Conservation (phyloP, 1,284 basidiomycete species). For the Ganoderma boninense region DNA sequence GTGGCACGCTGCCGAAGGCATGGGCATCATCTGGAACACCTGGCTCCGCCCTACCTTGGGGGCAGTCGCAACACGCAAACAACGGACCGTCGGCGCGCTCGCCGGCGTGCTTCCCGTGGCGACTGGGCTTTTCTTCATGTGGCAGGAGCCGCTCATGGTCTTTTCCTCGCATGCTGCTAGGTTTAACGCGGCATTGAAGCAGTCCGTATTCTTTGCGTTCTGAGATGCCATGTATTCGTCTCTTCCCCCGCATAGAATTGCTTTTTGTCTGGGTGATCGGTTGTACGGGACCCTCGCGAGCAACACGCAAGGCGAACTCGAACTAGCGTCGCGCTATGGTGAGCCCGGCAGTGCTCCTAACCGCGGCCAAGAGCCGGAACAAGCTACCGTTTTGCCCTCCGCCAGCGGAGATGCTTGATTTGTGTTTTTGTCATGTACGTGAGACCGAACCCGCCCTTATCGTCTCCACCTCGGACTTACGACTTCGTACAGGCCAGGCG, state of each 20-base stretch:
- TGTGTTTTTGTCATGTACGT: neutral
- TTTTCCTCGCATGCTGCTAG: conserved; percentile 59
- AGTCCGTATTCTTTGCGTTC: conserved; percentile 43
- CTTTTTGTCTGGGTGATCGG: neutral
- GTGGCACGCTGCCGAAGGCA: conserved; percentile 68
- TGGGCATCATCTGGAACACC: conserved; percentile 58
- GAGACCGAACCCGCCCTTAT: neutral
- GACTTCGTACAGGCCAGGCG: neutral
- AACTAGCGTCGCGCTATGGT: neutral
- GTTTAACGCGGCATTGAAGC: conserved; percentile 48
- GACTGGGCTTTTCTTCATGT: conserved; percentile 60
- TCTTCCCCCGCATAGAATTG: neutral
- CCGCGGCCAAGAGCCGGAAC: neutral
- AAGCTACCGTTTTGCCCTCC: neutral
- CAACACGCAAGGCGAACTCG: neutral
- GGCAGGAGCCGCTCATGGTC: conserved; percentile 63
- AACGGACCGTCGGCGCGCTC: conserved; percentile 44
- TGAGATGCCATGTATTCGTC: conserved; percentile 19
- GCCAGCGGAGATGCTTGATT: neutral
- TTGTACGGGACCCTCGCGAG: neutral
- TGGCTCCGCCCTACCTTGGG: conserved; percentile 44
- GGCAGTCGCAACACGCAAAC: conserved; percentile 39
- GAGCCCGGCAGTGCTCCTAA: neutral
- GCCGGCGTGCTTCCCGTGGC: conserved; percentile 55
- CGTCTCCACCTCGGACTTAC: neutral